These are phyloP conservation scores for Fraxinus latifolia DNA, from an alignment of 305 asterid species.

Conservation along the genomic window DNA sequence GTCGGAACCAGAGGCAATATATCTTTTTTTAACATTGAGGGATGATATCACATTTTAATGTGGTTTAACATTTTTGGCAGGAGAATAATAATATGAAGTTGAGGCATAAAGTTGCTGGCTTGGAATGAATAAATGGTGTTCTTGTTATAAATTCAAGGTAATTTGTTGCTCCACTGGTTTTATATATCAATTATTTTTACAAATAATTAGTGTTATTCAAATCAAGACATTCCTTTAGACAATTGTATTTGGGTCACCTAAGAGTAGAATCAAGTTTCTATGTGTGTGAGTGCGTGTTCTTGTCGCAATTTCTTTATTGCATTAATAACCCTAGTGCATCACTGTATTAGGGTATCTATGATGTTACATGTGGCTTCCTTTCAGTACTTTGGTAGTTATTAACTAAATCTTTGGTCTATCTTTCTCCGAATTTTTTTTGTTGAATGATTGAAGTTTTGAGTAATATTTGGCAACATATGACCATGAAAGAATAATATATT, in stretches of 20 bases:
- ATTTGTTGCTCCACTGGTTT: background rate
- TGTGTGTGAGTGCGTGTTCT: background rate
- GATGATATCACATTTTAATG: background rate
- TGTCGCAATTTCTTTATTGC: background rate
- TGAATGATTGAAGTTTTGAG: background rate
- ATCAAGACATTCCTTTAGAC: background rate
- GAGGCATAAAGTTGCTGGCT: conserved; percentile 37
- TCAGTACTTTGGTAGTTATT: background rate
- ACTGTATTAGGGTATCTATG: background rate
- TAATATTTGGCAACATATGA: background rate
- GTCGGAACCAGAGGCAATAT: background rate
- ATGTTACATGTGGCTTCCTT: background rate
- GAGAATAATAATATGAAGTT: conserved; percentile 32
- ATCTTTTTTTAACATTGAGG: background rate
- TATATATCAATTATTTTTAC: background rate
- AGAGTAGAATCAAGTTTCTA: background rate
- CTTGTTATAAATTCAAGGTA: conserved; percentile 1
- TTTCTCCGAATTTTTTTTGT: background rate
- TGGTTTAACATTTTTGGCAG: conserved; percentile 15
- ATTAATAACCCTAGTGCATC: background rate
- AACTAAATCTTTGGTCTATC: background rate
- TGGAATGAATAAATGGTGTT: conserved; percentile 23
- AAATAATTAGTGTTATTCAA: background rate
- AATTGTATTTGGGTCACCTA: background rate
- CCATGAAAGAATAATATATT: background rate